Conservation (phyloP, 2,329 filamentous ascomycete species). For the Didymella pomorum region DNA sequence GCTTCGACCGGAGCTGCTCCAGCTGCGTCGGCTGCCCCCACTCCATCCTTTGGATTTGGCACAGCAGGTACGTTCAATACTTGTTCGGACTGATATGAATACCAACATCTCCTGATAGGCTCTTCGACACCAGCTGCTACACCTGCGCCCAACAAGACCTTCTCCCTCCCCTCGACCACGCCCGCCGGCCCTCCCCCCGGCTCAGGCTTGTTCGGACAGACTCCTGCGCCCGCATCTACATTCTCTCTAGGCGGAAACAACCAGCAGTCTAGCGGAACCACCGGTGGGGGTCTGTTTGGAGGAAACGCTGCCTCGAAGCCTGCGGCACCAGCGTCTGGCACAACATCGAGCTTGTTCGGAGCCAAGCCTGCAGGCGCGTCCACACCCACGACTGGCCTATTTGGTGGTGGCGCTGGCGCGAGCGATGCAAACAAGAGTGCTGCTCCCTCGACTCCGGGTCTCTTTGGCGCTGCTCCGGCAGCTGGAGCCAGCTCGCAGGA, state of each 20-base stretch:
- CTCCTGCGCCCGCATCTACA: slow-evolving; percentile 39
- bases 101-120: slow-evolving; percentile 19
- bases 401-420: slow-evolving; percentile 35
- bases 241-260: slow-evolving; percentile 38
- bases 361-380: slow-evolving; percentile 36
- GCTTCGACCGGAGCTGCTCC: slow-evolving; percentile 21
- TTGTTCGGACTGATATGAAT: not conserved
- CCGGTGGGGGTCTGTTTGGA: slow-evolving; percentile 27
- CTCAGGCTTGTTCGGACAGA: slow-evolving; percentile 38
- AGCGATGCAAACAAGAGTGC: slow-evolving; percentile 44
- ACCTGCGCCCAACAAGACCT: slow-evolving; percentile 48
- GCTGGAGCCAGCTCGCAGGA: slow-evolving; percentile 43
- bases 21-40: slow-evolving; percentile 25
- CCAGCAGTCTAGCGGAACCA: slow-evolving; percentile 23
- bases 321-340: slow-evolving; percentile 37
- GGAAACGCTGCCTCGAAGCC: slow-evolving; percentile 32
- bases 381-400: slow-evolving; percentile 29
- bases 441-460: slow-evolving; percentile 33
- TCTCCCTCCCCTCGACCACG: slow-evolving; percentile 49
- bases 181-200: slow-evolving; percentile 51
- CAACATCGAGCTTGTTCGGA: slow-evolving; percentile 41
- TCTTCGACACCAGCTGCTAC: slow-evolving; percentile 42
- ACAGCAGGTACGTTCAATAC: slow-evolving; percentile 20
- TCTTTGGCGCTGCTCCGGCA: slow-evolving; percentile 38
- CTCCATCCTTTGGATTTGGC: slow-evolving; percentile 32